Evolutionary conservation across 2,329 filamentous ascomycete genomes (phyloP).

Genomic region (Trichoderma polysporum): DNA sequence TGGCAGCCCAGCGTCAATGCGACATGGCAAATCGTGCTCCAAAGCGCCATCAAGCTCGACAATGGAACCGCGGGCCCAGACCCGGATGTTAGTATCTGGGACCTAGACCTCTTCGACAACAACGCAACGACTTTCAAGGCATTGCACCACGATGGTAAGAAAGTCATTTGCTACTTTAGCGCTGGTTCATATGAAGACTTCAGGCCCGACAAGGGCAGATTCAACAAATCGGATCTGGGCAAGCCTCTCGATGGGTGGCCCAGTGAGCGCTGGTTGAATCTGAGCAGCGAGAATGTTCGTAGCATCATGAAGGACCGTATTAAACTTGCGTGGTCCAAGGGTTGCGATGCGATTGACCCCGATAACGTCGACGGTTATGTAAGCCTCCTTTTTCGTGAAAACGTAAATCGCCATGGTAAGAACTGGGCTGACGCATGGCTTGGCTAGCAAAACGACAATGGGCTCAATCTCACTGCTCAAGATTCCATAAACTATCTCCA

Average conservation of each 20-base stretch:
- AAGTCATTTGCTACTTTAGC: conserved; percentile 74
- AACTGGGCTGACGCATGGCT: not conserved
- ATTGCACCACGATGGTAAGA: conserved; percentile 56
- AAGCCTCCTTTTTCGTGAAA: conserved; percentile 29
- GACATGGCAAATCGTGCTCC: conserved; percentile 64
- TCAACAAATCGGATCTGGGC: conserved; percentile 57
- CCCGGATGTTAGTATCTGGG: conserved; percentile 51
- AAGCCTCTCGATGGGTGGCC: conserved; percentile 61
- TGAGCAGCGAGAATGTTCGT: conserved; percentile 57
- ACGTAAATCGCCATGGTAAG: not conserved
- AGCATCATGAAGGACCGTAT: conserved; percentile 63
- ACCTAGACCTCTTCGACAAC: conserved; percentile 58
- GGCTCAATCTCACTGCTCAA: conserved; percentile 55
- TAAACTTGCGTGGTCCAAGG: conserved; percentile 57
- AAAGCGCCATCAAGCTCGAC: conserved; percentile 43
- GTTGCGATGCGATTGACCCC: conserved; percentile 68
- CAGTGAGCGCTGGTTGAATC: conserved; percentile 66
- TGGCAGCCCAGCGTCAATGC: conserved; percentile 55
- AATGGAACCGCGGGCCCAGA: conserved; percentile 43
- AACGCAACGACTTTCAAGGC: conserved; percentile 45
- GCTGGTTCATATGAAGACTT: conserved; percentile 67
- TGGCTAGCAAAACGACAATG: conserved; percentile 57
- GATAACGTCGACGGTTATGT: conserved; percentile 70
- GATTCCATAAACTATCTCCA: conserved; percentile 60
- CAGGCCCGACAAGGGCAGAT: conserved; percentile 57